Conservation (phyloP, 2,329 filamentous ascomycete species). For the Pseudocercospora ulei region DNA sequence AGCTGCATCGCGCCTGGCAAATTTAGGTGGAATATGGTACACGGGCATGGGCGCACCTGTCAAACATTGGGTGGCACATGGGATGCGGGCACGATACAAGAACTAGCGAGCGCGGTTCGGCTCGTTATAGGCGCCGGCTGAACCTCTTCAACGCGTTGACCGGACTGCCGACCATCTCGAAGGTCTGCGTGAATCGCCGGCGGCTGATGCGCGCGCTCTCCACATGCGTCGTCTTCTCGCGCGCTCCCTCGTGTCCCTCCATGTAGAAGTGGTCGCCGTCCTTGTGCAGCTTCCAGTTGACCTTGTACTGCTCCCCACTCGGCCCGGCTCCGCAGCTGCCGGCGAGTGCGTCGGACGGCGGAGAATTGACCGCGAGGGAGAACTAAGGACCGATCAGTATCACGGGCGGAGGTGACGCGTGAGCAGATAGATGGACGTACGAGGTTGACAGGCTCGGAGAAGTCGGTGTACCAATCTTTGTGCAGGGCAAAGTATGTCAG, state of each 20-base stretch:
- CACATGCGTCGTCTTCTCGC: slow-evolving; percentile 9
- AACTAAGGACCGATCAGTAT: slow-evolving; percentile 12
- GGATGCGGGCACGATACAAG: too few relatives aligned
- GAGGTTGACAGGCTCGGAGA: slow-evolving; percentile 61
- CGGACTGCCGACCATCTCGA: slow-evolving; percentile 33
- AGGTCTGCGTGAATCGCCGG: slow-evolving; percentile 22
- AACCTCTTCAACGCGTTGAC: slow-evolving; percentile 24
- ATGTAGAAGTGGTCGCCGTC: slow-evolving; percentile 48
- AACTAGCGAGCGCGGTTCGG: too few relatives aligned
- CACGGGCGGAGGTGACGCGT: neutral
- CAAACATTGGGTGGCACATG: too few relatives aligned
- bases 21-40: too few relatives aligned
- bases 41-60: too few relatives aligned
- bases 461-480: slow-evolving; percentile 61
- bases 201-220: slow-evolving; percentile 23
- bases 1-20: too few relatives aligned
- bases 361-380: slow-evolving; percentile 48
- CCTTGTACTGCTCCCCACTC: slow-evolving; percentile 42
- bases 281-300: slow-evolving; percentile 36
- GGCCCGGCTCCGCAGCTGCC: slow-evolving; percentile 52
- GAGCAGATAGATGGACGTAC: slow-evolving; percentile 33
- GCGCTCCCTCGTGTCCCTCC: slow-evolving; percentile 35
- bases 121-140: slow-evolving; percentile 4
- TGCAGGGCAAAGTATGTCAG: slow-evolving; percentile 53
- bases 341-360: slow-evolving; percentile 44